Base-by-base conservation (phyloP, 768 basidiomycete genomes). In the Suillus lakei region DNA sequence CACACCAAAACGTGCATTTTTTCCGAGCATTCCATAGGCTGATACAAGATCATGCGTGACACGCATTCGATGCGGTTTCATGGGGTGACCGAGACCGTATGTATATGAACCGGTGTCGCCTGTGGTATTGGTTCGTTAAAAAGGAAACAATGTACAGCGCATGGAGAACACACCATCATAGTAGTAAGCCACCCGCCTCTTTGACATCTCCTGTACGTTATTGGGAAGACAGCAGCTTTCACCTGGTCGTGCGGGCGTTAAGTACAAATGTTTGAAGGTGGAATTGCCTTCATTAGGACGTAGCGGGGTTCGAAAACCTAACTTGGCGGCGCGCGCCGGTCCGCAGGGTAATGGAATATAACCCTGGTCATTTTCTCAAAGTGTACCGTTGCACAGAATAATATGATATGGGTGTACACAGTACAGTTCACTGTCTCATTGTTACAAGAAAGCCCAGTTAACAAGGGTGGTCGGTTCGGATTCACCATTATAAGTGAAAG, bases 61-160 rank as follows among this genome's bases (percentile, higher is more conserved):
- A 61, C 91, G 86, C 81, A 99, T 97, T 43, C 97, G 84, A 74
- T 97, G 95, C 0, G 97, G 97, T 78, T 98, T 98, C 95, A 98
- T 98, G 55, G 92, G 92, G 70, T 98, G 96, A 3, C 91, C 91
- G 60, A 91, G 81, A 43, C 94, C 95, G 74, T 95, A 97, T 1
- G 92, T 91, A 73, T 91, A 90, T 38, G 86, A 80, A 28, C 89
- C 88, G 34, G 92, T 85, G 68, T 94, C 91, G 61, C 82, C 92
- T 94, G 65, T 58, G 32, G 23, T 34, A 39, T 61, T 41, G 26
- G 23, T 30, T 51, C 12, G 59, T 64, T 53, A 62, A 46, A 64
- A 32, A 61, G 39, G 64, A 44, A 26, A 16, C n/a, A n/a, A 39
- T 0, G 46, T 18, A n/a, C 44, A 44, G 30, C 54, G 1, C 61